Evolutionary conservation across 345 rosid genomes (phyloP).

Genomic region (Ceriops tagal): DNA sequence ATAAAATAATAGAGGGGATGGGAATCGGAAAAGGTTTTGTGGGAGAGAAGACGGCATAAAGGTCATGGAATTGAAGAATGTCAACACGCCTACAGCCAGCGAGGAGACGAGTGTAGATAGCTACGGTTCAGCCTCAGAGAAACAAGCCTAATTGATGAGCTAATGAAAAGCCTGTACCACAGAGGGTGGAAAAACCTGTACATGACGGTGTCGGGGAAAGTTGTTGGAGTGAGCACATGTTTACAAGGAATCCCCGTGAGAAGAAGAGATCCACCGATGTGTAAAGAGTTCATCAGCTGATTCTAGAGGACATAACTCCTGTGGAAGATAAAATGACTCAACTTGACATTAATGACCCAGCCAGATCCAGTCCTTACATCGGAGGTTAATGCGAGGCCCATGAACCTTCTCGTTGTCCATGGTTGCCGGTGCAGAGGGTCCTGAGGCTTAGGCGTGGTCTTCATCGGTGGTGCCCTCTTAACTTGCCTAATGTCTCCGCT

Average conservation of each 20-base stretch:
- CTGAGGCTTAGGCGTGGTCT: background rate
- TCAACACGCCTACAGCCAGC: conserved; percentile 39
- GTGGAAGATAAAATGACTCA: conserved; percentile 58
- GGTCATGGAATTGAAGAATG: conserved; percentile 26
- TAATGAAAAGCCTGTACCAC: conserved; percentile 25
- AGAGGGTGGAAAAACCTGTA: conserved; percentile 40
- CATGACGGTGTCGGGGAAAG: conserved; percentile 24
- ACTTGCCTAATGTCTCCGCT: background rate
- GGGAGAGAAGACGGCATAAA: background rate
- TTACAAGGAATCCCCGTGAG: conserved; percentile 73
- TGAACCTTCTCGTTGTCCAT: background rate
- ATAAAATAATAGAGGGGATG: no score
- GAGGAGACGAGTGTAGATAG: conserved; percentile 75
- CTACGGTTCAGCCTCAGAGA: conserved; percentile 37
- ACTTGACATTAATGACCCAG: conserved; percentile 13
- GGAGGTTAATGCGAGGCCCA: background rate
- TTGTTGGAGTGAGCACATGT: conserved; percentile 39
- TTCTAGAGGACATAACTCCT: conserved; percentile 62
- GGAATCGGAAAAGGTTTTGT: no score
- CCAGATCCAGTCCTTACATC: background rate
- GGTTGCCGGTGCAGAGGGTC: background rate
- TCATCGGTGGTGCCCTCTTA: background rate
- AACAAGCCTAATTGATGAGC: conserved; percentile 23
- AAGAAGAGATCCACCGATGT: conserved; percentile 82
- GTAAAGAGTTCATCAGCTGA: conserved; percentile 63